Percentiles rank a stretch among this genome's conserved stretches.
phyloP scores from a whole-genome alignment of 2,329 filamentous ascomycete genomes.

The Paraphaeosphaeria minitans region DNA sequence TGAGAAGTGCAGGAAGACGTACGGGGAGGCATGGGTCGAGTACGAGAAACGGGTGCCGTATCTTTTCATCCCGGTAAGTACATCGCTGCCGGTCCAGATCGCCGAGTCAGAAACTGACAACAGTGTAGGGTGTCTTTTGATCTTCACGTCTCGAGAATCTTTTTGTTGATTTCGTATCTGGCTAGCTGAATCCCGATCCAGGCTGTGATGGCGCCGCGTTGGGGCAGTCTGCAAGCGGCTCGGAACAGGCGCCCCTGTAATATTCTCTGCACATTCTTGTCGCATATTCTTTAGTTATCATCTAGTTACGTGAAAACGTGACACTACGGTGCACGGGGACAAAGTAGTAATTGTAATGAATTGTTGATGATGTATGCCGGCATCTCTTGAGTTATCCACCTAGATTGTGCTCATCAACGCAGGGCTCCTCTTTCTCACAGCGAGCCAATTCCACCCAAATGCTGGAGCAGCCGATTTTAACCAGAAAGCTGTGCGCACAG shows the following conservation, averaged over 20 bases:
- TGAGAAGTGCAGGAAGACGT: slow-evolving; percentile 74
- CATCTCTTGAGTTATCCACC: too few relatives aligned
- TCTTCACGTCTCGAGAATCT: not conserved
- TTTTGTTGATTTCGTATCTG: not conserved
- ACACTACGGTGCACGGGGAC: not conserved
- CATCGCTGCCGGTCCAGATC: not conserved
- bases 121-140: not conserved
- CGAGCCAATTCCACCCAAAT: too few relatives aligned
- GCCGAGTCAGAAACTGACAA: not conserved
- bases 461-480: not conserved
- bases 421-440: too few relatives aligned
- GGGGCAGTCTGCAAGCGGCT: not conserved
- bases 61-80: slow-evolving; percentile 73
- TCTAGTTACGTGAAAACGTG: not conserved
- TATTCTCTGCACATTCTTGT: slow-evolving; percentile 1
- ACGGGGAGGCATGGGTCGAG: slow-evolving; percentile 80
- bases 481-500: not conserved
- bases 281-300: not conserved
- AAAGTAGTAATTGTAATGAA: not conserved
- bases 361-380: not conserved
- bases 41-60: slow-evolving; percentile 82
- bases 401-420: too few relatives aligned
- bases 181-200: not conserved
- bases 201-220: not conserved
- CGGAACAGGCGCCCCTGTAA: not conserved